Evolutionary conservation across 2,329 filamentous ascomycete species (phyloP).

Genomic region (Chrysoporthe austroafricana): DNA sequence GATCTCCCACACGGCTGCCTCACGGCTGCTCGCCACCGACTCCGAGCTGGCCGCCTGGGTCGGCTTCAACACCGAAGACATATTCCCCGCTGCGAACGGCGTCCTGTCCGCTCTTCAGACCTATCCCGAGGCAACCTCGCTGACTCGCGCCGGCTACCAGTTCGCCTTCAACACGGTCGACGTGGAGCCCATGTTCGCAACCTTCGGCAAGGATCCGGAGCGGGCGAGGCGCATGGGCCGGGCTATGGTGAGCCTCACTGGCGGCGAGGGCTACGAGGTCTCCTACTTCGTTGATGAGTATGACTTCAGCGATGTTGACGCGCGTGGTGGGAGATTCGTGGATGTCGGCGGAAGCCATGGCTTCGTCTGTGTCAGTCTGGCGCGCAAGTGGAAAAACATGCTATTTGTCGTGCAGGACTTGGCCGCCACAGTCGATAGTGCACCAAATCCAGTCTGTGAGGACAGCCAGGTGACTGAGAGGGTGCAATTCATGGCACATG

Average conservation of each 20-base stretch:
- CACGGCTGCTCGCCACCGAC: slow-evolving; percentile 54
- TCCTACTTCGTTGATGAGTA: slow-evolving; percentile 57
- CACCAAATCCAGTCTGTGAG: slow-evolving; percentile 47
- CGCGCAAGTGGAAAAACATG: slow-evolving; percentile 52
- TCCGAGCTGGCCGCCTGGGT: slow-evolving; percentile 55
- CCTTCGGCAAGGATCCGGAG: slow-evolving; percentile 52
- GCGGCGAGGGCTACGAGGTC: slow-evolving; percentile 60
- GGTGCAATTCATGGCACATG: slow-evolving; percentile 52
- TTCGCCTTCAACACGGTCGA: slow-evolving; percentile 54
- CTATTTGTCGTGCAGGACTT: slow-evolving; percentile 61
- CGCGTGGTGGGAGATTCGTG: slow-evolving; percentile 52
- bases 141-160: slow-evolving; percentile 55
- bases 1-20: slow-evolving; percentile 60
- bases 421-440: slow-evolving; percentile 50
- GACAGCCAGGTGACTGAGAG: slow-evolving; percentile 44
- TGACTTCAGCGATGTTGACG: slow-evolving; percentile 54
- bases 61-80: slow-evolving; percentile 58
- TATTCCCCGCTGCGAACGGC: slow-evolving; percentile 53
- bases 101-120: slow-evolving; percentile 49
- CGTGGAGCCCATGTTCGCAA: slow-evolving; percentile 58
- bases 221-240: slow-evolving; percentile 56
- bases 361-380: slow-evolving; percentile 59
- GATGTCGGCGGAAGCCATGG: slow-evolving; percentile 64
- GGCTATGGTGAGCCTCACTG: slow-evolving; percentile 59
- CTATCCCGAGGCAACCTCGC: slow-evolving; percentile 52